Evolutionary conservation across 2,329 filamentous ascomycete species (phyloP).

Genomic region (Botrytis galanthina): DNA sequence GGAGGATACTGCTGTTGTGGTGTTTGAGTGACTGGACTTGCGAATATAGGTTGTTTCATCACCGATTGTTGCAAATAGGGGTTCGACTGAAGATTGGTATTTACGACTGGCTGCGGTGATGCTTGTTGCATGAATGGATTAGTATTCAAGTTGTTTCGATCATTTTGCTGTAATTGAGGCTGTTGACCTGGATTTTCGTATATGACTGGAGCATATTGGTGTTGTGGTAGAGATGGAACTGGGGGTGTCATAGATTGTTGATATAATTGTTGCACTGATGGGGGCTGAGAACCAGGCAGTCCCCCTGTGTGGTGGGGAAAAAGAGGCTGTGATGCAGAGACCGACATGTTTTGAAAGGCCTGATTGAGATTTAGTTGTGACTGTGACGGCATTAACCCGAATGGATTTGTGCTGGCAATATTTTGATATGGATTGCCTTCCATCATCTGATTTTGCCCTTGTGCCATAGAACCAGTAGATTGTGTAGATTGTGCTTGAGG

Average conservation of each 20-base stretch:
- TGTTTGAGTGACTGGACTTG: slow-evolving; percentile 33
- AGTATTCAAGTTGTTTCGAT: slow-evolving; percentile 24
- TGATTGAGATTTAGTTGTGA: slow-evolving; percentile 50
- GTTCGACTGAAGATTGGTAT: slow-evolving; percentile 40
- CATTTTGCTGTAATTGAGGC: slow-evolving; percentile 27
- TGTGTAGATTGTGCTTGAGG: slow-evolving; percentile 64
- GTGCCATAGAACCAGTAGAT: slow-evolving; percentile 60
- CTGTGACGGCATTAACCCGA: slow-evolving; percentile 49
- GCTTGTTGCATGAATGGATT: slow-evolving; percentile 37
- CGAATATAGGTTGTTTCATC: slow-evolving; percentile 30
- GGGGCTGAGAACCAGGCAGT: slow-evolving; percentile 42
- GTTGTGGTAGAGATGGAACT: slow-evolving; percentile 37
- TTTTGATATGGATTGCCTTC: slow-evolving; percentile 35
- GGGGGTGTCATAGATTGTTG: slow-evolving; percentile 40
- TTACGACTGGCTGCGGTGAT: slow-evolving; percentile 23
- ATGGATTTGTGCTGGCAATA: slow-evolving; percentile 60
- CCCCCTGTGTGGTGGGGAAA: slow-evolving; percentile 77
- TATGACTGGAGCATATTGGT: slow-evolving; percentile 34
- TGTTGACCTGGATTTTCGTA: slow-evolving; percentile 35
- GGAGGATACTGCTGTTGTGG: slow-evolving; percentile 41
- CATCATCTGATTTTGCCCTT: slow-evolving; percentile 44
- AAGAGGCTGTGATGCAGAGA: slow-evolving; percentile 58
- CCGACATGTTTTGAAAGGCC: slow-evolving; percentile 72
- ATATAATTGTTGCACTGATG: slow-evolving; percentile 40
- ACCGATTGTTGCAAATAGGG: slow-evolving; percentile 43